Conservation (phyloP, 495 filamentous ascomycete genomes). For the Parathielavia hyrcaniae region DNA sequence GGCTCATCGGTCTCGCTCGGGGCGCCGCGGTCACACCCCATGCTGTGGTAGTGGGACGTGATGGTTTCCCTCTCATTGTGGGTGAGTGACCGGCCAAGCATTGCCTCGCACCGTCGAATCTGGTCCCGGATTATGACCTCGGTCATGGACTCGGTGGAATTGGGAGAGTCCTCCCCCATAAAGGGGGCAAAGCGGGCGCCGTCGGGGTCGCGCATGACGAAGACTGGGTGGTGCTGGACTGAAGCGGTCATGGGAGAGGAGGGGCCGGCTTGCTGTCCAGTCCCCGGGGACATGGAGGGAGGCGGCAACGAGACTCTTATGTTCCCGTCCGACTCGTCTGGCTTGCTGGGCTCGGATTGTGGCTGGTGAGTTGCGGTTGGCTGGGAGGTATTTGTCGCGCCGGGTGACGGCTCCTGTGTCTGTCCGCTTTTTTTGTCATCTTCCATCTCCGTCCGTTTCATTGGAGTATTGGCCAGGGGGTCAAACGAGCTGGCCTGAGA, state of each 20-base stretch:
- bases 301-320: background rate
- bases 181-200: background rate
- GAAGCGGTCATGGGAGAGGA: background rate
- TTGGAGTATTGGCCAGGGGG: background rate
- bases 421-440: background rate
- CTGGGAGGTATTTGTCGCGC: background rate
- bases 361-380: no score
- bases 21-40: background rate
- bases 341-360: background rate
- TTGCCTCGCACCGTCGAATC: background rate
- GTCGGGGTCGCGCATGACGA: background rate
- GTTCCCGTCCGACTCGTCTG: background rate
- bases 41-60: background rate
- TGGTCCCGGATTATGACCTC: slow-evolving; percentile 3
- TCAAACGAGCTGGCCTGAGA: background rate
- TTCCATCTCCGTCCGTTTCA: background rate
- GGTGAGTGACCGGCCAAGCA: background rate
- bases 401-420: background rate
- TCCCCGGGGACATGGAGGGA: background rate
- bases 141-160: background rate
- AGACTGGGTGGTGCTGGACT: background rate
- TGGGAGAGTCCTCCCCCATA: background rate
- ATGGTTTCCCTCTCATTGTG: background rate
- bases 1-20: background rate
- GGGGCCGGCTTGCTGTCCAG: background rate